phyloP scores from a whole-genome alignment of 2,329 filamentous ascomycete species.

The Trichoderma sp. region DNA sequence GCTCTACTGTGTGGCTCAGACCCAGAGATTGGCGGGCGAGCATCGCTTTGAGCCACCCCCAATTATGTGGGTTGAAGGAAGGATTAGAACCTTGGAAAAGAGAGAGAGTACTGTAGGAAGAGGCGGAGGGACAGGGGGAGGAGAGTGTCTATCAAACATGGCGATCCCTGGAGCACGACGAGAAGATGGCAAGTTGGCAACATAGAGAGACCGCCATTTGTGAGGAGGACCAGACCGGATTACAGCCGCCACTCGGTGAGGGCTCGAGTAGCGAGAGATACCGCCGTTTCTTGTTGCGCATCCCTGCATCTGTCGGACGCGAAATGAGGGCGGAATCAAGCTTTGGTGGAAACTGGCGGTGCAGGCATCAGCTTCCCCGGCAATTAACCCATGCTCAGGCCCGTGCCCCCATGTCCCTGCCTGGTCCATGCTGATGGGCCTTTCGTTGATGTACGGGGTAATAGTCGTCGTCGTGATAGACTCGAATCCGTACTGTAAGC shows the following conservation, averaged over 20 bases:
- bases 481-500: too few species aligned
- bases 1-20: conserved; percentile 19
- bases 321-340: conserved; percentile 6
- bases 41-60: conserved; percentile 10
- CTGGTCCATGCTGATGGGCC: too few species aligned
- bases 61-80: background rate
- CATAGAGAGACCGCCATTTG: background rate
- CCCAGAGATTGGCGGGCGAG: background rate
- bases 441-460: too few species aligned
- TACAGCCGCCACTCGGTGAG: too few species aligned
- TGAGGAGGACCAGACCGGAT: too few species aligned
- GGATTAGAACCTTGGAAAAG: too few species aligned
- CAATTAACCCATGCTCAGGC: background rate
- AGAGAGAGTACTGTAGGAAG: too few species aligned
- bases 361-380: conserved; percentile 14
- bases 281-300: conserved; percentile 5
- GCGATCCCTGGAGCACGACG: background rate
- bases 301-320: conserved; percentile 11
- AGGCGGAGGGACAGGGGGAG: too few species aligned
- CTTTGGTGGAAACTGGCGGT: conserved; percentile 19
- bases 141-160: background rate
- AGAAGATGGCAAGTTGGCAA: too few species aligned
- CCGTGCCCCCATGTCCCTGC: too few species aligned
- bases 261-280: background rate
- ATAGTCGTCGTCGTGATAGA: background rate